Percentiles rank a stretch among this genome's conserved stretches.
These are phyloP conservation scores for Medicago truncatula DNA, from an alignment of 306 rosid species.

Conservation along the genomic window MtrunA17r5.0-ANR NC_053045.1:41006501-41007000, in stretches of 20 bases:
- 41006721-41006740: neutral
- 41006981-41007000: constrained; percentile 12
- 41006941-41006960: constrained; percentile 17
- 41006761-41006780: constrained; percentile 32
- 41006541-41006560: neutral
- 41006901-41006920: constrained; percentile 17
- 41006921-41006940: constrained; percentile 16
- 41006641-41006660: constrained; percentile 33
- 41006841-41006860: constrained; percentile 32
- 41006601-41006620: constrained; percentile 30
- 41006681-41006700: neutral
- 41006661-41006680: constrained; percentile 42
- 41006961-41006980: constrained; percentile 28
- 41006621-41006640: constrained; percentile 15
- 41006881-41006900: constrained; percentile 21
- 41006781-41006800: constrained; percentile 40
- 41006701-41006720: constrained; percentile 13
- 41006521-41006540: constrained; percentile 2
- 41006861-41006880: constrained; percentile 8
- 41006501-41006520: neutral
- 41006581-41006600: constrained; percentile 40
- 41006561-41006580: constrained; percentile 35
- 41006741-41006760: constrained; percentile 24
- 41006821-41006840: constrained; percentile 31
- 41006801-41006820: constrained; percentile 44